These are phyloP conservation scores for Penicillium soppii DNA, from an alignment of 495 filamentous ascomycete genomes.

Conservation along the genomic window DNA sequence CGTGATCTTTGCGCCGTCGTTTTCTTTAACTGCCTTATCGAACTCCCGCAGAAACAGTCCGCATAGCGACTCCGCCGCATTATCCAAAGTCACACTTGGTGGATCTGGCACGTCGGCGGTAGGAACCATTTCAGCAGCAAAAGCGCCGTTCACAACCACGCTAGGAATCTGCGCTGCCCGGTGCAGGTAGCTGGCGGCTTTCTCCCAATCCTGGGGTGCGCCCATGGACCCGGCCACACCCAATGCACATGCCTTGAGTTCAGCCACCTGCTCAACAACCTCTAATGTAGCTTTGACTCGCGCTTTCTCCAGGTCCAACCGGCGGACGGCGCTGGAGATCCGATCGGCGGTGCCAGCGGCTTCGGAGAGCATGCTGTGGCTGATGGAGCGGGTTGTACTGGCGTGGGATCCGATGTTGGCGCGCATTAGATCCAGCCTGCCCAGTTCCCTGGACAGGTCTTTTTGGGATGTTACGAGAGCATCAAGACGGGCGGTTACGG, in stretches of 20 bases:
- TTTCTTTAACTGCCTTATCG: constrained; percentile 82
- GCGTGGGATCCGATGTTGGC: constrained; percentile 85
- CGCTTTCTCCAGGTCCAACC: constrained; percentile 85
- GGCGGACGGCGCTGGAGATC: constrained; percentile 80
- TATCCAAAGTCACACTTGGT: constrained; percentile 81
- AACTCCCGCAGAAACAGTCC: constrained; percentile 91
- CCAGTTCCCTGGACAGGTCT: constrained; percentile 77
- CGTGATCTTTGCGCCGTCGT: constrained; percentile 83
- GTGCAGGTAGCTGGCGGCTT: constrained; percentile 82
- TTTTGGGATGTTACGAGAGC: constrained; percentile 74
- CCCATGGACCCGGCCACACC: constrained; percentile 97
- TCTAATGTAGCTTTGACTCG: constrained; percentile 85
- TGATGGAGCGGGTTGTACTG: constrained; percentile 77
- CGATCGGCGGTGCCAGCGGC: constrained; percentile 83
- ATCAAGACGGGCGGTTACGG: constrained; percentile 72
- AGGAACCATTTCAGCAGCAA: constrained; percentile 89
- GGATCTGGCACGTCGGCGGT: constrained; percentile 93
- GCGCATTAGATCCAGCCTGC: constrained; percentile 85
- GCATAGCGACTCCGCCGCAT: constrained; percentile 83
- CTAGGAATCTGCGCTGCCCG: constrained; percentile 78
- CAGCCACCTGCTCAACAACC: constrained; percentile 93
- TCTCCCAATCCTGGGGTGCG: constrained; percentile 97
- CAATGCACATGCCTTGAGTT: constrained; percentile 92
- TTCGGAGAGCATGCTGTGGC: constrained; percentile 81
- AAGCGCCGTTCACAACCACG: constrained; percentile 77